Percentiles rank a stretch among this genome's conserved stretches.
Evolutionary conservation across 345 rosid species (phyloP).

Genomic region (Gossypium ekmanianum): DNA sequence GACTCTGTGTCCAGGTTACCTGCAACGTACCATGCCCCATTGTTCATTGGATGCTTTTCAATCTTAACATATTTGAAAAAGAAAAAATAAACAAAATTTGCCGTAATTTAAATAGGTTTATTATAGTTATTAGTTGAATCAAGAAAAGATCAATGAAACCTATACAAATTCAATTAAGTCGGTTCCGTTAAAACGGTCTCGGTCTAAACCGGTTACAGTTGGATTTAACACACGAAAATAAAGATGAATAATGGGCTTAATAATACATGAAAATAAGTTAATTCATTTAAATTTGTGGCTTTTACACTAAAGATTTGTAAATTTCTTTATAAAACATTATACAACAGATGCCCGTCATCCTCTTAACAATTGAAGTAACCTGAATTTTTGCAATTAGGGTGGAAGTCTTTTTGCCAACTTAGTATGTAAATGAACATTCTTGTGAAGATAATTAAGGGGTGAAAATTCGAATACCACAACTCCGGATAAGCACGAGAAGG

Average conservation of each 20-base stretch:
- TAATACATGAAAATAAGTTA: not conserved
- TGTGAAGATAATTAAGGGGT: not conserved
- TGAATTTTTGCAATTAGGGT: not conserved
- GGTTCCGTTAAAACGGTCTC: not conserved
- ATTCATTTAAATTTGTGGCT: not conserved
- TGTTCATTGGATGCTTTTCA: no score
- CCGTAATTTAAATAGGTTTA: no score
- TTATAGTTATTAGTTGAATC: no score
- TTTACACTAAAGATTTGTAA: not conserved
- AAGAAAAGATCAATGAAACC: no score
- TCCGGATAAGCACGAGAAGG: not conserved
- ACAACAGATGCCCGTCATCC: not conserved
- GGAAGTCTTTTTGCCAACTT: not conserved
- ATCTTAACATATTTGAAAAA: no score
- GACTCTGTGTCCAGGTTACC: slow-evolving; percentile 47
- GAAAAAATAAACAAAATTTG: no score
- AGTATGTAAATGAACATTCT: not conserved
- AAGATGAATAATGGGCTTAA: not conserved
- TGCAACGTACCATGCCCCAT: slow-evolving; percentile 49
- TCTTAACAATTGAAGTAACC: not conserved
- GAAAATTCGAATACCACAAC: not conserved
- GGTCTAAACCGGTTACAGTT: not conserved
- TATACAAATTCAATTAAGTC: not conserved
- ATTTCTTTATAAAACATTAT: not conserved
- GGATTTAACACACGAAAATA: not conserved